These are phyloP conservation scores for Dictyophora rubrovolvata DNA, from an alignment of 768 basidiomycete species.

Conservation along the genomic window DNA sequence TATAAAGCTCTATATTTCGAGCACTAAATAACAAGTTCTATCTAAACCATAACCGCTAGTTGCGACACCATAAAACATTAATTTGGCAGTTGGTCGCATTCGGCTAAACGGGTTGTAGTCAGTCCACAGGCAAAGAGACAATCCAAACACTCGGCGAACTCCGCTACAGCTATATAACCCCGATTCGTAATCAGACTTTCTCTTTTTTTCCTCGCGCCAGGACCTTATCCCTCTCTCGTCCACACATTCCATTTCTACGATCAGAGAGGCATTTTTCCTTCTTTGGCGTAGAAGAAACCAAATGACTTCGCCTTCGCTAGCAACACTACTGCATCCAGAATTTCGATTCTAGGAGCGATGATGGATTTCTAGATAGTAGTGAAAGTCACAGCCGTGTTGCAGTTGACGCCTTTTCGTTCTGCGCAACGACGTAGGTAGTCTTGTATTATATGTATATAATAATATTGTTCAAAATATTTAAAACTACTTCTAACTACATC, in stretches of 20 bases:
- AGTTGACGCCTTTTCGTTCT: too few relatives aligned
- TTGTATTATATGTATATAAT: neutral
- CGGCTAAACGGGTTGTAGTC: too few relatives aligned
- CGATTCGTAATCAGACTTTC: neutral
- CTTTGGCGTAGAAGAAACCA: neutral
- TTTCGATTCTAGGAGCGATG: neutral
- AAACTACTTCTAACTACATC: constrained; percentile 16
- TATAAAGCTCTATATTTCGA: too few relatives aligned
- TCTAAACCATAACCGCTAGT: too few relatives aligned
- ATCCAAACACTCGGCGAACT: too few relatives aligned
- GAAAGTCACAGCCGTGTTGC: neutral
- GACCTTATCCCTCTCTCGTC: neutral
- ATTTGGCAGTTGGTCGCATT: too few relatives aligned
- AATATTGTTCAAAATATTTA: too few relatives aligned
- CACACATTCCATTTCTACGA: neutral
- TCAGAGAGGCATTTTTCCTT: neutral
- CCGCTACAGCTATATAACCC: neutral
- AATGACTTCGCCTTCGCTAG: neutral
- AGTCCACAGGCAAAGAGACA: too few relatives aligned
- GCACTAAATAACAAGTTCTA: too few relatives aligned
- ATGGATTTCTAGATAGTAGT: neutral
- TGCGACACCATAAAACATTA: too few relatives aligned
- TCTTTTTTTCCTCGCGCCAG: neutral
- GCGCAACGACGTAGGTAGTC: too few relatives aligned
- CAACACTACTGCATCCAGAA: neutral